These are phyloP conservation scores for Farysia itapuensis DNA, from an alignment of 1,284 basidiomycete species.

Conservation along the genomic window DNA sequence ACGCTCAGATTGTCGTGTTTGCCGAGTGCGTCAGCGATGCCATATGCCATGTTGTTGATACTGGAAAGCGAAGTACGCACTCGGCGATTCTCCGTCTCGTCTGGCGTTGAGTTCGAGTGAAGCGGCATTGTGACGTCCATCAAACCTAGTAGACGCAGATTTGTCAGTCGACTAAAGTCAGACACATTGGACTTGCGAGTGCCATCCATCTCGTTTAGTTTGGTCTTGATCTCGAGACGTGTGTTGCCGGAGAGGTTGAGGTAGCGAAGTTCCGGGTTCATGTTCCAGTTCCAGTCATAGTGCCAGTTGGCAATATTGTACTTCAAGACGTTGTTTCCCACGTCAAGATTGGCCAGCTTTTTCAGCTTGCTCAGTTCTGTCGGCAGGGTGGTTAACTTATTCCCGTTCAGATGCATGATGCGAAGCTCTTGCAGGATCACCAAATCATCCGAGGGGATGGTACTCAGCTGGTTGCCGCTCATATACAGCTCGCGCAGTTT, in stretches of 20 bases:
- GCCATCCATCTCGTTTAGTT: slow-evolving; percentile 57
- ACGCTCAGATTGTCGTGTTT: slow-evolving; percentile 68
- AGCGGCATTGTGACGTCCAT: slow-evolving; percentile 88
- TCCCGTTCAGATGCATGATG: slow-evolving; percentile 84
- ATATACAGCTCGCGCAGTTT: slow-evolving; percentile 84
- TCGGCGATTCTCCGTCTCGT: slow-evolving; percentile 86
- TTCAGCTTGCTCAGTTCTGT: slow-evolving; percentile 83
- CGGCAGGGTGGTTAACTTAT: slow-evolving; percentile 87
- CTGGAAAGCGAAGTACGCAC: slow-evolving; percentile 89
- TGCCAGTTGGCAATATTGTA: slow-evolving; percentile 99
- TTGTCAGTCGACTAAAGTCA: slow-evolving; percentile 80
- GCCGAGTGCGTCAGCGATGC: slow-evolving; percentile 93
- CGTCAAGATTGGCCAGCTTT: slow-evolving; percentile 81
- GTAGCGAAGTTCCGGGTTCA: slow-evolving; percentile 88
- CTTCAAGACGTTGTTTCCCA: slow-evolving; percentile 89
- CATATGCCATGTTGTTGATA: slow-evolving; percentile 91
- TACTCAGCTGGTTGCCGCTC: slow-evolving; percentile 88
- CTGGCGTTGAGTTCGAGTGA: slow-evolving; percentile 66
- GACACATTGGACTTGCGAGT: slow-evolving; percentile 65
- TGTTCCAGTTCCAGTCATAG: slow-evolving; percentile 99
- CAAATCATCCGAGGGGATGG: slow-evolving; percentile 72
- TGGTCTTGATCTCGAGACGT: slow-evolving; percentile 79
- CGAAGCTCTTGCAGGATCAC: slow-evolving; percentile 47
- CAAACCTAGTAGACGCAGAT: slow-evolving; percentile 84
- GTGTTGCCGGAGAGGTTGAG: slow-evolving; percentile 86